Evolutionary conservation across 768 basidiomycete species (phyloP).

Genomic region (Mycena latifolia): DNA sequence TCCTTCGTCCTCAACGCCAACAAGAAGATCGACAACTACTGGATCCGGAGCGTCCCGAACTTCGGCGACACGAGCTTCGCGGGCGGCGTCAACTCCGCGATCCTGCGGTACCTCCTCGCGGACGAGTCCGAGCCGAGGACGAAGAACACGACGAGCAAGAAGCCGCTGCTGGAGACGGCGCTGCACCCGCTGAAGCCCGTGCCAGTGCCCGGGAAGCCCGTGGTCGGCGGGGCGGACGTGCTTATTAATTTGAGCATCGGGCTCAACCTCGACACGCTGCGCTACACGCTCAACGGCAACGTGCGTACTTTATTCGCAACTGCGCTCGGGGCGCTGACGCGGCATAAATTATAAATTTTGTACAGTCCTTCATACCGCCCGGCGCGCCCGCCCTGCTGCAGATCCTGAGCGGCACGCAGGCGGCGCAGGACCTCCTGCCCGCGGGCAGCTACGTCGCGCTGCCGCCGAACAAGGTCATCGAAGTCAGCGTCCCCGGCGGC

Average conservation of each 20-base stretch:
- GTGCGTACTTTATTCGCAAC: background rate
- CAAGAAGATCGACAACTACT: constrained; percentile 59
- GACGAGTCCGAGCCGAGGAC: constrained; percentile 44
- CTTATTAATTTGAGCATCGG: constrained; percentile 37
- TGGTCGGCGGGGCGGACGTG: constrained; percentile 42
- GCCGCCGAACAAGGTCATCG: constrained; percentile 55
- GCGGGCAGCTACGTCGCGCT: constrained; percentile 52
- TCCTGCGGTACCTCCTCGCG: constrained; percentile 53
- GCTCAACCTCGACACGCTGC: constrained; percentile 27
- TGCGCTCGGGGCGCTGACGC: background rate
- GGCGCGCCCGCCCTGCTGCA: constrained; percentile 58
- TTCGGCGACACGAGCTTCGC: constrained; percentile 40
- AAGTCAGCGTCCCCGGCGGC: constrained; percentile 51
- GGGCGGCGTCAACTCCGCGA: constrained; percentile 51
- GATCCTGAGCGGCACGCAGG: constrained; percentile 54
- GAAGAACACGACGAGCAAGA: constrained; percentile 17
- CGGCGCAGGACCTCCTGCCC: constrained; percentile 46
- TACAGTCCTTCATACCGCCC: constrained; percentile 44
- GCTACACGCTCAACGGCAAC: constrained; percentile 48
- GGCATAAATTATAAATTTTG: too few relatives aligned
- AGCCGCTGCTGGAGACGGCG: constrained; percentile 46
- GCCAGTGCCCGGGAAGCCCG: constrained; percentile 41
- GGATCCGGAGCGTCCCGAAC: constrained; percentile 48
- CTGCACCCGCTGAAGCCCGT: constrained; percentile 35
- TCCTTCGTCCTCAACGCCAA: constrained; percentile 54